Evolutionary conservation across 1,139 yeast species (phyloP), one percentile per base, ranked within the genome.

Genomic region (Groenewaldozyma auringiensis): DNA sequence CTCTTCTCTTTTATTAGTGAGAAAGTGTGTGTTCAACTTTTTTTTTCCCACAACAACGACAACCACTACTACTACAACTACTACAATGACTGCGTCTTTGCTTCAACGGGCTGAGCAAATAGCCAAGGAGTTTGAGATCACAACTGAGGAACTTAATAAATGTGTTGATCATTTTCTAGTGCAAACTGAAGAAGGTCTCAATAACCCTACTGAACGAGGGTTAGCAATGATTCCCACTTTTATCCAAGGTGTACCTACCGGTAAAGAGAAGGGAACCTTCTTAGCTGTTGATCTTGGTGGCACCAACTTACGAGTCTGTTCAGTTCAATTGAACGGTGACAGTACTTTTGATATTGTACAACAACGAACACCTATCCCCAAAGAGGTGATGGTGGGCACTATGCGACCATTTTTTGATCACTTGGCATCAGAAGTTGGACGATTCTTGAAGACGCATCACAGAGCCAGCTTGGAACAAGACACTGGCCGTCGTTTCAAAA

Each of bases 201-300:
- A 64, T 2, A 69, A 72, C n/a, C 57, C 67, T 16, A 67, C 70
- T 45, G 74, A 72, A 36, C 64, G 67, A 40, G 78, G 77, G 11
- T 57, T 87, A 73, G 95, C 95, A 31, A 87, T 87, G 95, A 84
- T 87, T 55, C 95, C 95, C 32, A 76, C 94, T 1, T 87, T 66
- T 61, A 94, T 88, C 27, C 84, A 94, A 4, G 72, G 75, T 11
- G 74, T 86, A 46, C 96, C 97, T 21, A 74, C 74, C 37, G 97
- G 97, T 41, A 72, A 74, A 40, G 97, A 89, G 62, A 72, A 69
- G 44, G 96, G 96, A 81, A 69, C 82, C 38, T 76, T 69, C 51
- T 68, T 86, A 50, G 94, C 95, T 40, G 88, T 88, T 13, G 95
- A 86, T 61, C 72, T 87, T 47, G 96, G 96, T 49, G 95, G 95